Evolutionary conservation across 2,329 filamentous ascomycete genomes (phyloP).

Genomic region (Arthrobotrys entomopaga): DNA sequence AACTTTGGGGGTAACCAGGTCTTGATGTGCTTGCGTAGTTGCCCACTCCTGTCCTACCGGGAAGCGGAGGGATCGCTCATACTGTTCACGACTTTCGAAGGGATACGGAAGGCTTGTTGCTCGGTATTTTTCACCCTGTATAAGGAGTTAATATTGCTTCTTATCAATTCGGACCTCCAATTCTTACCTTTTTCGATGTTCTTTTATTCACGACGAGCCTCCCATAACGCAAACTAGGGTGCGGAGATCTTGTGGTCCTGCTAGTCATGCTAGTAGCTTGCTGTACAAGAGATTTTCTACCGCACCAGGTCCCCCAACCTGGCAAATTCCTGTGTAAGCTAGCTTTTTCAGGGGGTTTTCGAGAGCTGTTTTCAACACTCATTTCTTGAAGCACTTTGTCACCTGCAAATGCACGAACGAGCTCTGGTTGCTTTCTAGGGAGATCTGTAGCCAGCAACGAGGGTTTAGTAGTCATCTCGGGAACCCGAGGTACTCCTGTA

Average conservation of each 20-base stretch:
- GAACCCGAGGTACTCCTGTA: too few species aligned
- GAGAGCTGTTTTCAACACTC: slow-evolving; percentile 77
- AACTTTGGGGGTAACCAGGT: slow-evolving; percentile 85
- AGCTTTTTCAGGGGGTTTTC: slow-evolving; percentile 83
- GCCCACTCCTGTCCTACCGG: slow-evolving; percentile 94
- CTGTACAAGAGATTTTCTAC: slow-evolving; percentile 68
- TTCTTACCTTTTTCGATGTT: slow-evolving; percentile 78
- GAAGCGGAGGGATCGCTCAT: slow-evolving; percentile 85
- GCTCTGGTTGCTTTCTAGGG: slow-evolving; percentile 62
- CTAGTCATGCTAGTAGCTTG: background rate
- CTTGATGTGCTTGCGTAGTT: slow-evolving; percentile 95
- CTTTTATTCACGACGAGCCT: slow-evolving; percentile 88
- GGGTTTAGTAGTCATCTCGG: background rate
- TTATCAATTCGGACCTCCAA: slow-evolving; percentile 55
- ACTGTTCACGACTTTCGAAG: slow-evolving; percentile 88
- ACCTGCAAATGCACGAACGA: slow-evolving; percentile 86
- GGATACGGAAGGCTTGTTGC: slow-evolving; percentile 84
- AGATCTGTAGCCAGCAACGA: background rate
- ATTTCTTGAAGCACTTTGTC: slow-evolving; percentile 81
- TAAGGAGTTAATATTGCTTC: slow-evolving; percentile 9
- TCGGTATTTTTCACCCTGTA: slow-evolving; percentile 83
- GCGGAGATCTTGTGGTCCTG: too few species aligned
- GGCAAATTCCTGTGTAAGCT: slow-evolving; percentile 81
- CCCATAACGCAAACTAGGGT: too few species aligned
- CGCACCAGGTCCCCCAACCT: slow-evolving; percentile 91